A percentile compares a stretch with the other conserved stretches of the same genome.
phyloP scores from a whole-genome alignment of 805 yeast genomes.

The Candida krabiensis region DNA sequence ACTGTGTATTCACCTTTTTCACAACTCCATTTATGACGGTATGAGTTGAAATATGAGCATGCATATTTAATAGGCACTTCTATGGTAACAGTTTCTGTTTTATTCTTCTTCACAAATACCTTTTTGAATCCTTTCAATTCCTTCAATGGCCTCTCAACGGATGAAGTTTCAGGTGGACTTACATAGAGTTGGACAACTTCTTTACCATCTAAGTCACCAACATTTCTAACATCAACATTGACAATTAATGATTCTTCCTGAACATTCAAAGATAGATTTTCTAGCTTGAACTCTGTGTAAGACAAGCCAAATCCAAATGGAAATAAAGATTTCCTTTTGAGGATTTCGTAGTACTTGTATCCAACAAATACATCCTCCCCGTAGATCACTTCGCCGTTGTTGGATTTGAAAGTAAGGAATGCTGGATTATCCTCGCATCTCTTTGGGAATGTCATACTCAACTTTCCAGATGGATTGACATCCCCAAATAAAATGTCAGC shows the following conservation, averaged over 20 bases:
- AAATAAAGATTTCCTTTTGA: constrained; percentile 45
- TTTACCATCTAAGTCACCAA: constrained; percentile 47
- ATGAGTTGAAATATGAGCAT: constrained; percentile 52
- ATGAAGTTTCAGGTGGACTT: constrained; percentile 34
- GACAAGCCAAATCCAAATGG: constrained; percentile 66
- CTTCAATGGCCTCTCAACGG: constrained; percentile 46
- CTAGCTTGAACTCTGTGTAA: constrained; percentile 49
- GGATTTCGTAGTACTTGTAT: constrained; percentile 57
- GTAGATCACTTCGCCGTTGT: constrained; percentile 52
- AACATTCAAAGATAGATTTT: constrained; percentile 37
- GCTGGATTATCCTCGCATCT: constrained; percentile 54
- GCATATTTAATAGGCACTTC: constrained; percentile 45
- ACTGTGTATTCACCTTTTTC: constrained; percentile 52
- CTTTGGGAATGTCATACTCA: constrained; percentile 54
- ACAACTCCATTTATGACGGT: constrained; percentile 47
- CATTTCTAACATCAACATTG: constrained; percentile 45
- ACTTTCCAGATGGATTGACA: constrained; percentile 57
- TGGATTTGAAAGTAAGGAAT: constrained; percentile 48
- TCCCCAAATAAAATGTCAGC: constrained; percentile 62
- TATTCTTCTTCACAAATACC: constrained; percentile 45
- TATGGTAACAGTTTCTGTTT: constrained; percentile 37
- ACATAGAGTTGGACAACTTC: constrained; percentile 59
- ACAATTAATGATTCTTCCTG: constrained; percentile 21
- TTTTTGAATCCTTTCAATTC: constrained; percentile 60
- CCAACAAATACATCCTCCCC: constrained; percentile 69